A percentile compares a stretch with the other conserved stretches of the same genome.
Conservation (phyloP, 306 rosid genomes). For the Oemleria cerasiformis region DNA sequence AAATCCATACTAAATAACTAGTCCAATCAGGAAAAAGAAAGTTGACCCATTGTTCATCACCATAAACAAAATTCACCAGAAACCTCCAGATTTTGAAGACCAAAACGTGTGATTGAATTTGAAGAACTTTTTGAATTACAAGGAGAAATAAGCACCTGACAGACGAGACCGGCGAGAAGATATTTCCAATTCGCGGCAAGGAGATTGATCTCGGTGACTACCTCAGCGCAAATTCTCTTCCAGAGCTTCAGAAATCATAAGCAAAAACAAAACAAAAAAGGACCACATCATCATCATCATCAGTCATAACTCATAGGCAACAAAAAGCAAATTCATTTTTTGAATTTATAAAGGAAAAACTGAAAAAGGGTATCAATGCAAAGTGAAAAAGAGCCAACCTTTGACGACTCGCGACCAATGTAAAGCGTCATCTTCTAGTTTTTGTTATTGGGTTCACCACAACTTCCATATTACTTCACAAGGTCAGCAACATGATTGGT, state of each 20-base stretch:
- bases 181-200: slow-evolving; percentile 82
- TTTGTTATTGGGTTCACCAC: slow-evolving; percentile 33
- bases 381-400: slow-evolving; percentile 40
- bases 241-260: slow-evolving; percentile 55
- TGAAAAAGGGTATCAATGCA: slow-evolving; percentile 13
- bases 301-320: slow-evolving; percentile 14
- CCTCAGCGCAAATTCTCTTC: slow-evolving; percentile 71
- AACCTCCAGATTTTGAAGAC: background rate
- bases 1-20: background rate
- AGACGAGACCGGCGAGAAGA: slow-evolving; percentile 74
- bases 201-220: slow-evolving; percentile 73
- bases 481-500: slow-evolving; percentile 39
- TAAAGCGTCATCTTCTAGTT: slow-evolving; percentile 69
- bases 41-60: background rate
- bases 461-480: slow-evolving; percentile 86
- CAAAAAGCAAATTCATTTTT: background rate
- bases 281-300: slow-evolving; percentile 11
- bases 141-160: slow-evolving; percentile 52
- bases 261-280: slow-evolving; percentile 4
- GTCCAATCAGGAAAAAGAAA: background rate
- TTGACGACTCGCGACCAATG: slow-evolving; percentile 96
- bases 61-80: background rate
- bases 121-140: slow-evolving; percentile 9
- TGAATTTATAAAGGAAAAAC: background rate
- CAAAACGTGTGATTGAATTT: background rate